Percentiles rank a stretch among this genome's conserved stretches.
Evolutionary conservation across 2,329 filamentous ascomycete genomes (phyloP).

Genomic region (Monosporascus sp.): DNA sequence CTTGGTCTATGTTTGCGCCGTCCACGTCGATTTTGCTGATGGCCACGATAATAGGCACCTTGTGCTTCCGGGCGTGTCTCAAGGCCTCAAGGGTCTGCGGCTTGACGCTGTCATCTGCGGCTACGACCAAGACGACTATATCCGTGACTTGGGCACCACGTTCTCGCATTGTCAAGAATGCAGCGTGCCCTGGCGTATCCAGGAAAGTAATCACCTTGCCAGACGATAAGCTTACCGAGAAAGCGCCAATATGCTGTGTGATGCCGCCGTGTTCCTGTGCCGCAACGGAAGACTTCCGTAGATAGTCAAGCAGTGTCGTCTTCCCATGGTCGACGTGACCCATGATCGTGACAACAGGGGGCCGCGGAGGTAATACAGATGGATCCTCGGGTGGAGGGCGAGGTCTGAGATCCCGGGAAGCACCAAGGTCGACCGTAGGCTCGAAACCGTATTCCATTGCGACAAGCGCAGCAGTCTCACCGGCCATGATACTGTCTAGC

Average conservation of each 20-base stretch:
- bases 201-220: conserved; percentile 93
- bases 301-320: conserved; percentile 88
- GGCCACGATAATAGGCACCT: conserved; percentile 93
- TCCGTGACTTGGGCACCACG: conserved; percentile 94
- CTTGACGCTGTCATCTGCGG: conserved; percentile 95
- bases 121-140: conserved; percentile 92
- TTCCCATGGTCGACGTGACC: conserved; percentile 98
- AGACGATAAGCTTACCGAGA: conserved; percentile 80
- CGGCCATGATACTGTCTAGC: conserved; percentile 79
- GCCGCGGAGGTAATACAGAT: conserved; percentile 63
- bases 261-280: conserved; percentile 93
- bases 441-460: conserved; percentile 92
- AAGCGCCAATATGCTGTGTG: conserved; percentile 97
- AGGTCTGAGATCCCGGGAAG: conserved; percentile 64
- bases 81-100: conserved; percentile 95
- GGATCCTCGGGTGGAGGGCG: conserved; percentile 64
- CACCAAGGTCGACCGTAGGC: conserved; percentile 65
- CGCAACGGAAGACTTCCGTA: conserved; percentile 87
- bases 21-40: conserved; percentile 97
- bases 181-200: conserved; percentile 93
- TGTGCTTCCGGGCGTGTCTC: conserved; percentile 81
- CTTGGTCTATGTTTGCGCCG: conserved; percentile 70
- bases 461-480: conserved; percentile 84
- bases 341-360: conserved; percentile 98
- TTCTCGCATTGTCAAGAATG: conserved; percentile 92